Conservation (phyloP, 768 basidiomycete genomes). For the Solioccasus polychromus region DNA sequence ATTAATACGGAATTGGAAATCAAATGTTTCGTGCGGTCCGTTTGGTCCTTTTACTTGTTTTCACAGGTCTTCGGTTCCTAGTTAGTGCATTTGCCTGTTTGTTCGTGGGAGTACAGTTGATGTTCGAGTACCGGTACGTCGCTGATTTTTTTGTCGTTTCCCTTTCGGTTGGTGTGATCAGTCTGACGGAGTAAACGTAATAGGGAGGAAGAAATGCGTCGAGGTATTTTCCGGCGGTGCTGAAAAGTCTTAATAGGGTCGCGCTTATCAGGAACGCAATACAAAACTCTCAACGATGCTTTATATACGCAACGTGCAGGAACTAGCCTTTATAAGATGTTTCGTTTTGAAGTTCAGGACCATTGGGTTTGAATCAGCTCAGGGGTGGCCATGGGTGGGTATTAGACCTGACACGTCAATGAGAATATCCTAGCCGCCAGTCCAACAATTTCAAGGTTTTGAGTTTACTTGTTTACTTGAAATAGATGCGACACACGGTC, state of each 20-base stretch:
- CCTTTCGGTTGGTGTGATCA: neutral
- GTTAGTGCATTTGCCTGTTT: conserved; percentile 55
- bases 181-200: neutral
- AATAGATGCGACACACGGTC: no score
- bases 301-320: no score
- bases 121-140: conserved; percentile 92
- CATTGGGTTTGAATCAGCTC: no score
- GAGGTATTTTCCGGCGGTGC: conserved; percentile 55
- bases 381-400: no score
- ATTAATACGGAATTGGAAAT: neutral
- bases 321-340: no score
- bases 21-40: neutral
- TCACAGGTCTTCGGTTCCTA: conserved; percentile 65
- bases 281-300: no score
- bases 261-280: no score
- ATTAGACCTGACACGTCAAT: no score
- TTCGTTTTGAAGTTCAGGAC: no score
- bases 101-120: conserved; percentile 83
- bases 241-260: conserved; percentile 20
- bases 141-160: neutral
- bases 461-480: no score
- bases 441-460: no score
- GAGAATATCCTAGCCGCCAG: no score
- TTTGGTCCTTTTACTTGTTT: neutral
- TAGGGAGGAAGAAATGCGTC: conserved; percentile 72